A percentile compares a stretch with the other conserved stretches of the same genome.
These are phyloP conservation scores for Jatropha podagrica DNA, from an alignment of 441 rosid species.

Conservation along the genomic window DNA sequence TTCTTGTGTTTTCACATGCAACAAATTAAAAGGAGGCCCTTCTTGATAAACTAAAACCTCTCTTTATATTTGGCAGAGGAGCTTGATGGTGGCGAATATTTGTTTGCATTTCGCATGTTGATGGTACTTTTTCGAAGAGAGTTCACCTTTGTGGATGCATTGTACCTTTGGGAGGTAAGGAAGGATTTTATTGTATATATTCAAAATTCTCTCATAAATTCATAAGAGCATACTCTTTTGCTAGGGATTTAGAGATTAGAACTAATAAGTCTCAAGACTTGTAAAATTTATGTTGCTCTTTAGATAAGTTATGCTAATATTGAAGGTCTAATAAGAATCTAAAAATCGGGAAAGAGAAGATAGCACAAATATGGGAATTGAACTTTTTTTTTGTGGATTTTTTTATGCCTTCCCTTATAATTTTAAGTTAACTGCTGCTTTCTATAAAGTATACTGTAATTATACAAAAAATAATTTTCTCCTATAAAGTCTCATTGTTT, in stretches of 20 bases:
- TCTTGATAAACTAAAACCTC: constrained; percentile 18
- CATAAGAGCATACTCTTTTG: neutral
- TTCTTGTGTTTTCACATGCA: neutral
- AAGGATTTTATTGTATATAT: constrained; percentile 3
- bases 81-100: constrained; percentile 86
- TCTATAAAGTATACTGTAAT: neutral
- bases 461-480: neutral
- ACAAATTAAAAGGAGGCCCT: neutral
- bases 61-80: constrained; percentile 56
- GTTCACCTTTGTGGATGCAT: constrained; percentile 76
- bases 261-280: too few relatives aligned
- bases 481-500: too few relatives aligned
- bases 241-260: neutral
- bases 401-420: neutral
- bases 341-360: too few relatives aligned
- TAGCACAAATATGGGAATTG: too few relatives aligned
- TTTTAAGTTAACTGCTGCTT: neutral
- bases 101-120: constrained; percentile 94
- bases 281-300: too few relatives aligned
- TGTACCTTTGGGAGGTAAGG: constrained; percentile 98
- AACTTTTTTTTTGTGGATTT: neutral
- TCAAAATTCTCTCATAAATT: constrained; percentile 12
- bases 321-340: too few relatives aligned
- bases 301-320: too few relatives aligned
- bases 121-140: constrained; percentile 98